phyloP scores from a whole-genome alignment of 148 eudicot species.

The Camellia sinensis region DNA sequence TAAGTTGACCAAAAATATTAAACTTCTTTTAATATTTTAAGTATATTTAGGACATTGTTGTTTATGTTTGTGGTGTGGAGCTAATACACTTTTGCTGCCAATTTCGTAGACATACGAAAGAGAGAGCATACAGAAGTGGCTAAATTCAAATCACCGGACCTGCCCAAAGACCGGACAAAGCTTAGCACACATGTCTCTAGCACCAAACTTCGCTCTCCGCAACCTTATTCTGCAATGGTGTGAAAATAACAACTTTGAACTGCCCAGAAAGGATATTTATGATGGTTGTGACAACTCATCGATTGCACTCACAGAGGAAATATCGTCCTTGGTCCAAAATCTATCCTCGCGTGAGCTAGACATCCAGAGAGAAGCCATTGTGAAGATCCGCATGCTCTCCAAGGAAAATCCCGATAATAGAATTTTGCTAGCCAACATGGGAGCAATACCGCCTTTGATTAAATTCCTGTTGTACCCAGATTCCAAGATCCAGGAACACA shows the following conservation, averaged over 20 bases:
- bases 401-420: conserved; percentile 66
- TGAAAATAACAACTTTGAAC: conserved; percentile 50
- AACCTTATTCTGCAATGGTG: conserved; percentile 76
- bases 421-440: conserved; percentile 48
- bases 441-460: conserved; percentile 63
- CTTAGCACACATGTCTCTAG: conserved; percentile 46
- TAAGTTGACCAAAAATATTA: neutral
- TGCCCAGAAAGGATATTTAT: conserved; percentile 26
- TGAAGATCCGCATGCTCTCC: conserved; percentile 60
- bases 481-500: conserved; percentile 61
- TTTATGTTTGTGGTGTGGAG: neutral
- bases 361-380: conserved; percentile 46
- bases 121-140: conserved; percentile 63
- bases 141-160: conserved; percentile 18
- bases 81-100: neutral
- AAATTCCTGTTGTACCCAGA: conserved; percentile 48
- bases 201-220: conserved; percentile 72
- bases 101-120: conserved; percentile 65
- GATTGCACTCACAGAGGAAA: conserved; percentile 28
- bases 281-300: conserved; percentile 16
- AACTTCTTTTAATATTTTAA: neutral
- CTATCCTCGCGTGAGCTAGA: conserved; percentile 46
- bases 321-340: conserved; percentile 40
- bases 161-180: conserved; percentile 27
- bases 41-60: neutral